Percentiles rank a stretch among this genome's conserved stretches.
Conservation (phyloP, 2,329 filamentous ascomycete genomes). For the Diaporthe amygdali region DNA sequence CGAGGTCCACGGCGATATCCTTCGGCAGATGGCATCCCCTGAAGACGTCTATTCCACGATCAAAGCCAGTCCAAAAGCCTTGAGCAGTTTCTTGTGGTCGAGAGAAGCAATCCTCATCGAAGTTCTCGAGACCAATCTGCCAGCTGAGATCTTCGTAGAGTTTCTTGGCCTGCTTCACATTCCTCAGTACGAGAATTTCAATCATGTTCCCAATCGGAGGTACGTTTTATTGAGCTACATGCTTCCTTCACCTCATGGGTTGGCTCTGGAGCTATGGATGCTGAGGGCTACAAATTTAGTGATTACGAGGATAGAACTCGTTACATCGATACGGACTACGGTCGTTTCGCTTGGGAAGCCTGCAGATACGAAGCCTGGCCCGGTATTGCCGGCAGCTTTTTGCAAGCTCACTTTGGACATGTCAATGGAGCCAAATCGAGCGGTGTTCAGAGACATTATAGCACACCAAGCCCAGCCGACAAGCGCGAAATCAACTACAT, state of each 20-base stretch:
- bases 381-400: accelerated
- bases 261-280: too few relatives aligned
- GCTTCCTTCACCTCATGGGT: too few relatives aligned
- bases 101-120: neutral
- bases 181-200: neutral
- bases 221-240: neutral
- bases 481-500: neutral
- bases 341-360: accelerated
- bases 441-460: neutral
- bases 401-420: neutral
- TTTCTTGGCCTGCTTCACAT: neutral
- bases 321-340: neutral
- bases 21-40: neutral
- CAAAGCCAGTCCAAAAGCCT: neutral
- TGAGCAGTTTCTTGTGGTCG: neutral
- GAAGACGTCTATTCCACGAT: neutral
- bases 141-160: neutral
- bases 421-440: neutral
- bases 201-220: neutral
- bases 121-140: neutral
- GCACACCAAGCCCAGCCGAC: neutral
- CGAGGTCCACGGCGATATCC: neutral
- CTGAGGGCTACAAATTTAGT: too few relatives aligned
- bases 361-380: neutral
- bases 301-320: too few relatives aligned